Conservation (phyloP, 2,329 filamentous ascomycete species). For the Hysterium pulicare region DNA sequence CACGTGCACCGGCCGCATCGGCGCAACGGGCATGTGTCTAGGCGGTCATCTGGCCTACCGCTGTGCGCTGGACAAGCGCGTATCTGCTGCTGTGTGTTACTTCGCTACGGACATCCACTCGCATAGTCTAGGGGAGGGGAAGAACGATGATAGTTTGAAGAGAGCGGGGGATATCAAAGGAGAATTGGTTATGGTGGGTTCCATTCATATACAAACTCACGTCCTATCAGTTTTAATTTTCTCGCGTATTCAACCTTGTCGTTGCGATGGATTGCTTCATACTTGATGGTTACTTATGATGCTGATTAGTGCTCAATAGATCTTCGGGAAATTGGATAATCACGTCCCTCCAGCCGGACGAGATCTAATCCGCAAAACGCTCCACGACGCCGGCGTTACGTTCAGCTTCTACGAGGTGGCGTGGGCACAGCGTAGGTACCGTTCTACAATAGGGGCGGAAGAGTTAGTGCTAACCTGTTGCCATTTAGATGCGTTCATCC, state of each 20-base stretch:
- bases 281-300: neutral
- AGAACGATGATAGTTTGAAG: conserved; percentile 60
- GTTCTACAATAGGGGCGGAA: no score
- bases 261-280: neutral
- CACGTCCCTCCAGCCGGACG: conserved; percentile 81
- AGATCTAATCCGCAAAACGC: conserved; percentile 76
- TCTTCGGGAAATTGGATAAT: conserved; percentile 87
- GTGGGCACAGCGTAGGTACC: conserved; percentile 73
- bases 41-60: conserved; percentile 82
- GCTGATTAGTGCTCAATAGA: conserved; percentile 42
- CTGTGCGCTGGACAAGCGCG: conserved; percentile 69
- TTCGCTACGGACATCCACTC: conserved; percentile 91
- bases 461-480: no score
- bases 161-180: conserved; percentile 66
- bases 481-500: conserved; percentile 73
- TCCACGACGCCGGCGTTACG: conserved; percentile 69
- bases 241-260: neutral
- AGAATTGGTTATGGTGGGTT: conserved; percentile 68
- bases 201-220: neutral
- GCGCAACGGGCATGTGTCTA: conserved; percentile 68
- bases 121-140: conserved; percentile 67
- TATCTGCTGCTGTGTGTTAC: conserved; percentile 77
- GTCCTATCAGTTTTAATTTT: neutral
- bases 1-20: conserved; percentile 68
- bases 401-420: conserved; percentile 86